phyloP scores from a whole-genome alignment of 2,329 filamentous ascomycete genomes.

The Cladobotryum protrusum region DNA sequence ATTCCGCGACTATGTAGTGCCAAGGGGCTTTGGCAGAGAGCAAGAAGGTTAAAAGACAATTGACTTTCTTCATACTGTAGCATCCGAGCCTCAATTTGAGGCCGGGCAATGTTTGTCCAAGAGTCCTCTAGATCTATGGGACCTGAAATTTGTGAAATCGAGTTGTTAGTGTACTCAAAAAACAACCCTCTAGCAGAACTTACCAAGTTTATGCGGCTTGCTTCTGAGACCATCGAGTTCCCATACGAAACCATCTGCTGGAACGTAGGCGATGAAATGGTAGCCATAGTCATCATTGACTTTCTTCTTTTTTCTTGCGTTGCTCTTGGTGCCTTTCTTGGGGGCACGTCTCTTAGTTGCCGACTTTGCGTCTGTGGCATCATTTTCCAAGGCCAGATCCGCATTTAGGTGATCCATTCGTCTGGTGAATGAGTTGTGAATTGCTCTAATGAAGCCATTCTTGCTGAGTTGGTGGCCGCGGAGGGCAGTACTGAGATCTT shows the following conservation, averaged over 20 bases:
- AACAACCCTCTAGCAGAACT: neutral
- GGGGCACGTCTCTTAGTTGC: slow-evolving; percentile 31
- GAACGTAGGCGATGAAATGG: slow-evolving; percentile 88
- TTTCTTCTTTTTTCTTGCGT: slow-evolving; percentile 28
- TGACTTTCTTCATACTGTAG: slow-evolving; percentile 56
- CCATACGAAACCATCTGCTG: slow-evolving; percentile 69
- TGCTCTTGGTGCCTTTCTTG: slow-evolving; percentile 31
- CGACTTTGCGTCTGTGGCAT: slow-evolving; percentile 35
- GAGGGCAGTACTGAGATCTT: slow-evolving; percentile 59
- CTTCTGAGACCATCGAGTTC: slow-evolving; percentile 79
- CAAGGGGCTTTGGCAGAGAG: slow-evolving; percentile 63
- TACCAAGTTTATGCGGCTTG: slow-evolving; percentile 46
- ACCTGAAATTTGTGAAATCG: slow-evolving; percentile 2
- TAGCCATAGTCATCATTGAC: slow-evolving; percentile 57
- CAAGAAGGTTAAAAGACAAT: slow-evolving; percentile 71
- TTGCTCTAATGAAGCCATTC: slow-evolving; percentile 68
- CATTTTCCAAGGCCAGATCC: slow-evolving; percentile 59
- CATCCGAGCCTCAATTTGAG: slow-evolving; percentile 64
- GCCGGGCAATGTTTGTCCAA: slow-evolving; percentile 62
- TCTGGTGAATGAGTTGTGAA: slow-evolving; percentile 83
- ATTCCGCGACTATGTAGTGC: slow-evolving; percentile 42
- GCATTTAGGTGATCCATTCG: slow-evolving; percentile 70
- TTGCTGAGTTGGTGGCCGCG: slow-evolving; percentile 70
- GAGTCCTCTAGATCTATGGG: slow-evolving; percentile 29
- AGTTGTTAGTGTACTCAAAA: neutral